Conservation (phyloP, 2,329 filamentous ascomycete species). For the Diaporthe citriasiana region DNA sequence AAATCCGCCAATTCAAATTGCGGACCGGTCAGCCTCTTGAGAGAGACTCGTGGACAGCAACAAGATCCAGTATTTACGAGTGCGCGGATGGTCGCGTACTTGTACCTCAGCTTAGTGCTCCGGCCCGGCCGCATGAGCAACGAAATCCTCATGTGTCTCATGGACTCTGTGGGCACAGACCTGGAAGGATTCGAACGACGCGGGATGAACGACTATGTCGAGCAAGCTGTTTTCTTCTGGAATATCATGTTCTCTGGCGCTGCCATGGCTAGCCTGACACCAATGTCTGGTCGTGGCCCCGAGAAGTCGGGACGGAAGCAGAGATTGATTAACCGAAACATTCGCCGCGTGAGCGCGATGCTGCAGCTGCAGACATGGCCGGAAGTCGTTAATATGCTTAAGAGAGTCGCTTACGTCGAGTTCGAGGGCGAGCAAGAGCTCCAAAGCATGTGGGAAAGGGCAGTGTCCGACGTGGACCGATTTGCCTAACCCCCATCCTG, state of each 20-base stretch:
- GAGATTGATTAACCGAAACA: neutral
- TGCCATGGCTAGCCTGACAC: slow-evolving; percentile 14
- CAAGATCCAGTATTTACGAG: neutral
- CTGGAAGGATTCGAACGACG: neutral
- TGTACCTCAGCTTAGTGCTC: slow-evolving; percentile 62
- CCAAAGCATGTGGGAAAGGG: neutral
- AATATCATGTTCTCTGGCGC: slow-evolving; percentile 3
- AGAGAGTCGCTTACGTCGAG: slow-evolving; percentile 2
- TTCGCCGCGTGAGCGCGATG: neutral
- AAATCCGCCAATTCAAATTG: slow-evolving; percentile 3
- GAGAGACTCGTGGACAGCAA: neutral
- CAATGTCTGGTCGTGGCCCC: neutral
- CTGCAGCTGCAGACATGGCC: slow-evolving; percentile 22
- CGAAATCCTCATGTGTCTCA: slow-evolving; percentile 51
- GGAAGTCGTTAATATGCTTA: neutral
- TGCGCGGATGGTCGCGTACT: slow-evolving; percentile 60
- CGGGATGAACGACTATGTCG: neutral
- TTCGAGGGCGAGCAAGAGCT: slow-evolving; percentile 25
- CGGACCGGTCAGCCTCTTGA: neutral
- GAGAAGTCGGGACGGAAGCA: neutral
- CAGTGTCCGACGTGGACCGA: neutral
- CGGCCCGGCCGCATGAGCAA: slow-evolving; percentile 56
- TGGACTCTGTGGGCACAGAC: neutral
- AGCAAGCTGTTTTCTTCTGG: slow-evolving; percentile 19
- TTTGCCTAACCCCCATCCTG: neutral